Evolutionary conservation across 768 basidiomycete genomes (phyloP).

Genomic region (Mycena maculata): DNA sequence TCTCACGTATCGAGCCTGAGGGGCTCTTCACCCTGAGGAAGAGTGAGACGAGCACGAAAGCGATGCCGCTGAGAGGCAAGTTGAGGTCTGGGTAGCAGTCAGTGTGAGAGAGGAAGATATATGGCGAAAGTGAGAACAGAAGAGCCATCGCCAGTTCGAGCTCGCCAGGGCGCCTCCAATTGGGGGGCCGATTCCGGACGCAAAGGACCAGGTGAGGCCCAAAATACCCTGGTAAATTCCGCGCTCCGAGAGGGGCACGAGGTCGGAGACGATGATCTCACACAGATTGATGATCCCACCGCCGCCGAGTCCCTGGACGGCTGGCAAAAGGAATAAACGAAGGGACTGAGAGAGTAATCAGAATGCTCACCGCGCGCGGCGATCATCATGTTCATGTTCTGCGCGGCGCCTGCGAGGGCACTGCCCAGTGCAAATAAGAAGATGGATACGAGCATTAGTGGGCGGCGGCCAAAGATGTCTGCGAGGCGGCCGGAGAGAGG

Average conservation of each 20-base stretch:
- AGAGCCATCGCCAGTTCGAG: too few relatives aligned
- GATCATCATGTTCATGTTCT: conserved; percentile 54
- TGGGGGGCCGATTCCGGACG: conserved; percentile 30
- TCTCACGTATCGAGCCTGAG: background rate
- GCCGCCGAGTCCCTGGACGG: conserved; percentile 13
- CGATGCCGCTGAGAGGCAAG: too few relatives aligned
- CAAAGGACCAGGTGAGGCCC: conserved; percentile 52
- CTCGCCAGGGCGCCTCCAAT: background rate
- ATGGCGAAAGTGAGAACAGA: too few relatives aligned
- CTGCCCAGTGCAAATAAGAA: conserved; percentile 51
- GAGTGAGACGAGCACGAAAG: too few relatives aligned
- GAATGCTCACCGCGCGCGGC: conserved; percentile 43
- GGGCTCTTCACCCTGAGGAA: too few relatives aligned
- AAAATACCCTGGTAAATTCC: conserved; percentile 52
- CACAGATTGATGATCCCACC: conserved; percentile 53
- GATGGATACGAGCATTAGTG: conserved; percentile 44
- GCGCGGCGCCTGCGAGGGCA: conserved; percentile 51
- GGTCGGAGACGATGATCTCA: conserved; percentile 57
- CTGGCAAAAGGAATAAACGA: background rate
- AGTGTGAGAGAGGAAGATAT: too few relatives aligned
- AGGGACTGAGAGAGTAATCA: background rate
- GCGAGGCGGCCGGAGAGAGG: conserved; percentile 48
- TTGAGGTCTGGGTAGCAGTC: too few relatives aligned
- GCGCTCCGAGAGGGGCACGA: conserved; percentile 58
- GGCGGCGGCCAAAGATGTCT: conserved; percentile 49